Percentiles rank a stretch among this genome's conserved stretches.
Evolutionary conservation across 225 moss, liverwort and hornwort genomes (phyloP).

Genomic region (Antitrichia curtipendula): DNA sequence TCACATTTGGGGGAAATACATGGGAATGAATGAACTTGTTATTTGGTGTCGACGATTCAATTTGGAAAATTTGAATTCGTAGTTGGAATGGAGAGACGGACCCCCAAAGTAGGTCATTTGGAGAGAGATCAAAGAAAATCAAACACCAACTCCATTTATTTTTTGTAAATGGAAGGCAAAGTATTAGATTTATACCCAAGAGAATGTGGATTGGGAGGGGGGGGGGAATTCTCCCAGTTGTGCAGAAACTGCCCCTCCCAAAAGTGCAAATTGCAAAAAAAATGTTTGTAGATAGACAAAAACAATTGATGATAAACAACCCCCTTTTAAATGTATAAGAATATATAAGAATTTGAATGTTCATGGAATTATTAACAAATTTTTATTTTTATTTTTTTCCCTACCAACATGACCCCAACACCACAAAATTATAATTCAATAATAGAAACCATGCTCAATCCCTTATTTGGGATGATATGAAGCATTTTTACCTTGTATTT

Average conservation of each 20-base stretch:
- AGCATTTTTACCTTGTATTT: background rate
- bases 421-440: background rate
- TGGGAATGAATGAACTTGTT: no score
- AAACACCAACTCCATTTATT: background rate
- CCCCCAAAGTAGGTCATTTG: background rate
- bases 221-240: fast-evolving
- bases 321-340: no score
- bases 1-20: no score
- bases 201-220: background rate
- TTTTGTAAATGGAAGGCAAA: background rate
- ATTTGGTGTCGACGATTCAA: fast-evolving
- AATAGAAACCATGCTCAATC: background rate
- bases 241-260: background rate
- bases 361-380: background rate
- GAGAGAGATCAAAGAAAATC: background rate
- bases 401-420: fast-evolving
- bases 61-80: background rate
- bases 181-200: background rate
- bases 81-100: background rate
- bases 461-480: background rate
- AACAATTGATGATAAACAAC: background rate
- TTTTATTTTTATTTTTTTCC: background rate
- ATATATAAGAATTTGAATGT: background rate
- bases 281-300: background rate
- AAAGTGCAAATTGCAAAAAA: background rate